phyloP scores from a whole-genome alignment of 257 asterid genomes.

The Solanum sparsipilum region DNA sequence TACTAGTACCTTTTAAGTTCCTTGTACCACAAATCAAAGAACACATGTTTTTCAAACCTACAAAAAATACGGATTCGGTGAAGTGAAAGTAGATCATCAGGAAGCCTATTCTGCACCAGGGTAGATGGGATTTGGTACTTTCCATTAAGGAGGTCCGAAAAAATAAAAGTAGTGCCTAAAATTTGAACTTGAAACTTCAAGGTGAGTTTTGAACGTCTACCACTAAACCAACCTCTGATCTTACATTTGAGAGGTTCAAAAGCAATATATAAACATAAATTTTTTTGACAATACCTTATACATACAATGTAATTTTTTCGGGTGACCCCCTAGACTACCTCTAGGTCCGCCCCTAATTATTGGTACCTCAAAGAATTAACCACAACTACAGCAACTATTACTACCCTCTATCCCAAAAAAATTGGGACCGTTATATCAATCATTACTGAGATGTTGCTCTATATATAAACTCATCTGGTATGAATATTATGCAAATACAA shows the following conservation, averaged over 20 bases:
- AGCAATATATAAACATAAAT: too few relatives aligned
- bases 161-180: too few relatives aligned
- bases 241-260: too few relatives aligned
- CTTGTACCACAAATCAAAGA: not conserved
- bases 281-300: too few relatives aligned
- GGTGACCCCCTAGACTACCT: too few relatives aligned
- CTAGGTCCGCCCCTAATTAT: too few relatives aligned
- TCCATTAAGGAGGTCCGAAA: too few relatives aligned
- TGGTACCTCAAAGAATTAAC: not conserved
- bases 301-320: too few relatives aligned
- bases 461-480: not conserved
- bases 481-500: not conserved
- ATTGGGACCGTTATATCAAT: not conserved
- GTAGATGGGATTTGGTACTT: not conserved
- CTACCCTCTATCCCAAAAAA: not conserved
- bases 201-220: too few relatives aligned
- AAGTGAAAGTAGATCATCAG: not conserved
- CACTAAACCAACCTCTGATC: too few relatives aligned
- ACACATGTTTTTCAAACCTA: not conserved
- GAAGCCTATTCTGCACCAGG: not conserved
- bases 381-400: not conserved
- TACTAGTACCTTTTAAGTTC: not conserved
- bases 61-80: not conserved
- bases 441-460: not conserved
- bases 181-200: too few relatives aligned